Evolutionary conservation across 768 basidiomycete genomes (phyloP).

Genomic region (Termitomyces sp.): DNA sequence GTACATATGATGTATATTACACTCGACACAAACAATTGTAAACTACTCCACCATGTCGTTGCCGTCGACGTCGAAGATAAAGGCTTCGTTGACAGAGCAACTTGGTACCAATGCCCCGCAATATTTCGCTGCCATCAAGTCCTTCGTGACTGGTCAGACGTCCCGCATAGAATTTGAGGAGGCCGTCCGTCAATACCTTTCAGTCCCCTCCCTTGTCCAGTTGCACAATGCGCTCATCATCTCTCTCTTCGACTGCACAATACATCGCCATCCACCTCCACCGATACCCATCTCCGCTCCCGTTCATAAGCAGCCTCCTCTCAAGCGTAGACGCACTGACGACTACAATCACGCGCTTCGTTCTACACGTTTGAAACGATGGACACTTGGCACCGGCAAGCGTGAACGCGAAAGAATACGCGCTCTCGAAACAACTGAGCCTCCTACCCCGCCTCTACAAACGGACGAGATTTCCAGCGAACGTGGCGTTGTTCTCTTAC

Average conservation of each 20-base stretch:
- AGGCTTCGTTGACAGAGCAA: slow-evolving; percentile 58
- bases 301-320: slow-evolving; percentile 61
- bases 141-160: slow-evolving; percentile 62
- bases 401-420: slow-evolving; percentile 74
- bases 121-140: slow-evolving; percentile 64
- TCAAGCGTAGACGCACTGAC: slow-evolving; percentile 59
- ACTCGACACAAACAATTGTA: slow-evolving; percentile 4
- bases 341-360: slow-evolving; percentile 54
- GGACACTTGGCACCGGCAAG: slow-evolving; percentile 68
- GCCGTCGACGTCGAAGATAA: slow-evolving; percentile 70
- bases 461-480: slow-evolving; percentile 70
- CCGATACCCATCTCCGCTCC: slow-evolving; percentile 6
- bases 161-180: slow-evolving; percentile 80
- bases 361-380: slow-evolving; percentile 66
- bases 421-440: slow-evolving; percentile 36
- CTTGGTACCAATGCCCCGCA: slow-evolving; percentile 55
- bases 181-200: slow-evolving; percentile 55
- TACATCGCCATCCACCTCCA: slow-evolving; percentile 20
- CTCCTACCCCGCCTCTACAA: slow-evolving; percentile 40
- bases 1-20: neutral
- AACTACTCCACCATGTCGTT: slow-evolving; percentile 57
- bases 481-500: slow-evolving; percentile 59
- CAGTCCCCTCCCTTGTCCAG: slow-evolving; percentile 64
- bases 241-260: slow-evolving; percentile 75
- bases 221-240: slow-evolving; percentile 83